Conservation (phyloP, 202 grass and related monocot species). For the Brachypodium distachyon region DNA sequence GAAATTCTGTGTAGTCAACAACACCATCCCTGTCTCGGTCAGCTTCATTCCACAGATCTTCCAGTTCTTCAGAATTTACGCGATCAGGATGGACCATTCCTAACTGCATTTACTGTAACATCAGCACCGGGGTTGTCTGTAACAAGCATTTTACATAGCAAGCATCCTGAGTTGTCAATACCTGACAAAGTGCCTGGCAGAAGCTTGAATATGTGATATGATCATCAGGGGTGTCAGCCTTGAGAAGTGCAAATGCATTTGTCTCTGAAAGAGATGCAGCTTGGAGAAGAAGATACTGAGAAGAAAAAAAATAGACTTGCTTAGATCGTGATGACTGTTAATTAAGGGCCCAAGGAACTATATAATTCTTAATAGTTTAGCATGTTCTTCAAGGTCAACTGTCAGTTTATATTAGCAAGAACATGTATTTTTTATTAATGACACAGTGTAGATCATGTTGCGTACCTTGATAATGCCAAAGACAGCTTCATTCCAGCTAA, state of each 20-base stretch:
- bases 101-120: constrained; percentile 45
- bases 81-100: constrained; percentile 53
- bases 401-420: constrained; percentile 16
- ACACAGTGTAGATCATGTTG: neutral
- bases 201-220: constrained; percentile 72
- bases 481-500: constrained; percentile 89
- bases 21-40: constrained; percentile 59
- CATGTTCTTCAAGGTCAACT: constrained; percentile 30
- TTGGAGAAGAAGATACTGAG: constrained; percentile 64
- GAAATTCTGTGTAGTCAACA: constrained; percentile 76
- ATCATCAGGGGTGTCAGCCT: constrained; percentile 55
- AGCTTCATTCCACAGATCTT: constrained; percentile 71
- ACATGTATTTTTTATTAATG: constrained; percentile 5
- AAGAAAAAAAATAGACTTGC: constrained; percentile 17
- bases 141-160: neutral
- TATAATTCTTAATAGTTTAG: constrained; percentile 17
- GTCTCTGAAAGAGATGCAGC: constrained; percentile 48
- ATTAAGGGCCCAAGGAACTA: neutral
- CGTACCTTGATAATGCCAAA: constrained; percentile 80
- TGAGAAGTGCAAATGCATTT: constrained; percentile 75
- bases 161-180: constrained; percentile 11
- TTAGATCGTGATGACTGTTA: constrained; percentile 6
- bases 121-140: neutral
- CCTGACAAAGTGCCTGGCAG: constrained; percentile 70
- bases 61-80: constrained; percentile 56